Base-by-base conservation (phyloP, 148 eudicot genomes). In the Pharnaceum exiguum region DNA sequence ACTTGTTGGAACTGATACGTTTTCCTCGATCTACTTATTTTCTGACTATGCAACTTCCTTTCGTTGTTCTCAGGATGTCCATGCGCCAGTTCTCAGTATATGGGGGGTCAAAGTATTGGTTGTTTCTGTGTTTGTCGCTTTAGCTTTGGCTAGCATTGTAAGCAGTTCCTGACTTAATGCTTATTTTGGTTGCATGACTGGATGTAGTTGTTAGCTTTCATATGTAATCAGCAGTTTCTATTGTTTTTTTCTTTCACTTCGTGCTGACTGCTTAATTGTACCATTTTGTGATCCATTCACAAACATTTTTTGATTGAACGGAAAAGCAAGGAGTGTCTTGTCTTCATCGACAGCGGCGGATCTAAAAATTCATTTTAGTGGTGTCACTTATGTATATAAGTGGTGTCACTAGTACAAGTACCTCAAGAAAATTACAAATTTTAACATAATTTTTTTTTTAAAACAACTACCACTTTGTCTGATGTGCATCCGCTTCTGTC, bases 111-210 rank as follows among this genome's bases (percentile, higher is more conserved):
- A 94, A 79, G 36, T 89, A 22, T 63, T 77, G 42, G 96, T 89
- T 4, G 59, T 94, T 55, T 68, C 75, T 68, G 74, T 78, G 55
- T 94, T 94, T 55, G 63, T 70, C 51, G 96, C 85, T 57, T 66
- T 94, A 69, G 68, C 95, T 56, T 65, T 94, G 71, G 94, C 91
- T 51, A 94, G 99, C 80, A 84, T 94, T 36, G 99, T 94, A 82
- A 84, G 95, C 70, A 55, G 12, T n/a, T 36, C 30, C 32, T 49
- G 10, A 12, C 32, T 38, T 59, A 15, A 40, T 29, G 17, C 46
- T 31, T 33, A 21, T 9, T 18, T 55, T 1, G 16, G 17, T 46
- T 46, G 24, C 33, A 29, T 18, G 49, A 2, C 32, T 22, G 40
- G 25, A 15, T 56, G 50, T 31, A n/a, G n/a, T n/a, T n/a, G n/a